phyloP scores from a whole-genome alignment of 2,329 filamentous ascomycete species.

The Ophiocordyceps camponoti-leonardi region DNA sequence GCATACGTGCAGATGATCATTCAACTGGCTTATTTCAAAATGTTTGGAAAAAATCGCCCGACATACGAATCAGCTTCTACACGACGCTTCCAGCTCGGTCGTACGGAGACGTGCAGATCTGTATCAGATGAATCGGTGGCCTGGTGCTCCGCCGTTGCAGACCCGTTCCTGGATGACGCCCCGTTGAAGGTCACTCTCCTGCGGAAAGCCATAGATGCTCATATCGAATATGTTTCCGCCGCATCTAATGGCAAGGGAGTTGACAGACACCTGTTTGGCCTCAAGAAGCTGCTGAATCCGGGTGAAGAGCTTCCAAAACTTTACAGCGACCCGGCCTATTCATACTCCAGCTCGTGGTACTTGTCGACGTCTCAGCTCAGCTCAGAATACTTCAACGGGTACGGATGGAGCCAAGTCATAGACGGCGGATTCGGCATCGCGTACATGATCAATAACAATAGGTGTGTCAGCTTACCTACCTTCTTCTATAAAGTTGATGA shows the following conservation, averaged over 20 bases:
- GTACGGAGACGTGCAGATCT: conserved; percentile 86
- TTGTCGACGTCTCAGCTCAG: conserved; percentile 79
- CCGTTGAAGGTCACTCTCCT: conserved; percentile 52
- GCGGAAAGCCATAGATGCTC: conserved; percentile 62
- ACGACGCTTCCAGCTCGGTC: conserved; percentile 86
- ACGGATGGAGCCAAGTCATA: conserved; percentile 96
- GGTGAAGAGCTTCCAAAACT: conserved; percentile 69
- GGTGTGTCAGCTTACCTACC: conserved; percentile 24
- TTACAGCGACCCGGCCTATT: conserved; percentile 72
- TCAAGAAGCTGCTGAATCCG: conserved; percentile 74
- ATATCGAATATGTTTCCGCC: conserved; percentile 79
- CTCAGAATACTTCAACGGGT: conserved; percentile 96
- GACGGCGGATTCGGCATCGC: conserved; percentile 94
- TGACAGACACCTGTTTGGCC: conserved; percentile 89
- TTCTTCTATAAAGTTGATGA: no score
- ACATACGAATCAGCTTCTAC: conserved; percentile 96
- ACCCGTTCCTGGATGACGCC: conserved; percentile 44
- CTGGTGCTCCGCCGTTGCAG: conserved; percentile 77
- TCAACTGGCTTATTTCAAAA: conserved; percentile 94
- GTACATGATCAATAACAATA: conserved; percentile 99
- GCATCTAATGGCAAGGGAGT: conserved; percentile 88
- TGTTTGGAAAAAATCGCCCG: conserved; percentile 94
- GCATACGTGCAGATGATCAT: conserved; percentile 98
- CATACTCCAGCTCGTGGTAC: conserved; percentile 78
- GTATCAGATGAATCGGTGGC: conserved; percentile 84